phyloP scores from a whole-genome alignment of 768 basidiomycete species.

The Calocybe cyanea region DNA sequence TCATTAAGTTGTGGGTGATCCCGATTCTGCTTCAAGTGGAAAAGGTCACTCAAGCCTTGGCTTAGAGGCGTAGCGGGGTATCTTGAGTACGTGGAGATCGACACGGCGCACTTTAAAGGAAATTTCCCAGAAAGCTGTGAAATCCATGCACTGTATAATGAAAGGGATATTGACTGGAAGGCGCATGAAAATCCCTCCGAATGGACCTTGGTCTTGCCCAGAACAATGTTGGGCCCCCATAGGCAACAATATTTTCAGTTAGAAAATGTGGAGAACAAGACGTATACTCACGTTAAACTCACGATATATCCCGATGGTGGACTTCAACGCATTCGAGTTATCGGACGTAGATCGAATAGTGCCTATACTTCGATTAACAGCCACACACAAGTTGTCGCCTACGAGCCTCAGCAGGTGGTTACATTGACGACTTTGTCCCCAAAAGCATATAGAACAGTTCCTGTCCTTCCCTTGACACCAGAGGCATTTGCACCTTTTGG shows the following conservation, averaged over 20 bases:
- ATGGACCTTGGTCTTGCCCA: constrained; percentile 75
- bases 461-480: constrained; percentile 69
- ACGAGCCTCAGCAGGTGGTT: constrained; percentile 3
- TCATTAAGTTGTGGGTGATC: constrained; percentile 76
- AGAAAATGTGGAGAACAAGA: constrained; percentile 50
- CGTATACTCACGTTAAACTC: constrained; percentile 81
- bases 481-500: constrained; percentile 90
- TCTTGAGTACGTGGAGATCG: constrained; percentile 80
- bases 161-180: constrained; percentile 34
- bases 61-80: constrained; percentile 68
- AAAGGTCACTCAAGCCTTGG: neutral
- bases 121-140: constrained; percentile 92
- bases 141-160: constrained; percentile 54
- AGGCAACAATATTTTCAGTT: constrained; percentile 87
- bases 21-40: neutral
- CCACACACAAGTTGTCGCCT: neutral
- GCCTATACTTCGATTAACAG: neutral
- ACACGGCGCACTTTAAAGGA: constrained; percentile 94
- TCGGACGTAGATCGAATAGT: constrained; percentile 49
- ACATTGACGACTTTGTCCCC: neutral
- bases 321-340: constrained; percentile 84
- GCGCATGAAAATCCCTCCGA: constrained; percentile 31
- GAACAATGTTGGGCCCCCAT: constrained; percentile 84
- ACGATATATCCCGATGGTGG: constrained; percentile 96
- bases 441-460: constrained; percentile 28